Conservation (phyloP, 192 early-diverging fungal species). For the Podila clonocystis region DNA sequence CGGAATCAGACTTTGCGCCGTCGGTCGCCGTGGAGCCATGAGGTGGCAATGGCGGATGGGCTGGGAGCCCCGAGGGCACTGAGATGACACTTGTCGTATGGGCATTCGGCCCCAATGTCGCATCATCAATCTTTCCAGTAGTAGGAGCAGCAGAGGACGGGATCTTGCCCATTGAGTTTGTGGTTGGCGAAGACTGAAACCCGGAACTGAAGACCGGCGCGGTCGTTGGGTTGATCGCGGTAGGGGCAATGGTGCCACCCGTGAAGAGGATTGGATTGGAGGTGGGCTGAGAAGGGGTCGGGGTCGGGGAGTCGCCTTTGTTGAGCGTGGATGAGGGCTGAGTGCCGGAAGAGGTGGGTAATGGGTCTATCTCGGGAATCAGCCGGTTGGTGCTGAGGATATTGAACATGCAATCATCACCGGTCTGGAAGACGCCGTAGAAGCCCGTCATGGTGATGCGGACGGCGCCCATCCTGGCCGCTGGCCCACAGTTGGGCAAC, state of each 20-base stretch:
- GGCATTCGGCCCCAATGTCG: too few species aligned
- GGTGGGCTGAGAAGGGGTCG: background rate
- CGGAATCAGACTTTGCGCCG: background rate
- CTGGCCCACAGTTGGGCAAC: constrained; percentile 20
- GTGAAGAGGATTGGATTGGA: background rate
- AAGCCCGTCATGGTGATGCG: constrained; percentile 3
- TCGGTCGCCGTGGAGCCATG: background rate
- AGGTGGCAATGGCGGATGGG: background rate
- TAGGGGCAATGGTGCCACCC: background rate
- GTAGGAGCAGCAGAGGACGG: background rate
- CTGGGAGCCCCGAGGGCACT: background rate
- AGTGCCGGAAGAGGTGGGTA: background rate
- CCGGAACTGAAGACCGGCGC: background rate
- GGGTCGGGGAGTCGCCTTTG: background rate
- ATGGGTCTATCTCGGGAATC: too few species aligned
- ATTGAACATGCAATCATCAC: constrained; percentile 7
- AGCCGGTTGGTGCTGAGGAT: background rate
- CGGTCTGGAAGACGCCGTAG: background rate
- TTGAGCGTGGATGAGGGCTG: background rate
- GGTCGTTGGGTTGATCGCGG: background rate
- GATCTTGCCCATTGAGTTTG: background rate
- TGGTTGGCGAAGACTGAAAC: background rate
- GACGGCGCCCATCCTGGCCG: constrained; percentile 2
- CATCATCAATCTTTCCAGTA: background rate
- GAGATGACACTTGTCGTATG: too few species aligned